Percentiles rank a stretch among this genome's conserved stretches.
phyloP scores from a whole-genome alignment of 2,329 filamentous ascomycete genomes.

The Stagonosporopsis rhizophila region DNA sequence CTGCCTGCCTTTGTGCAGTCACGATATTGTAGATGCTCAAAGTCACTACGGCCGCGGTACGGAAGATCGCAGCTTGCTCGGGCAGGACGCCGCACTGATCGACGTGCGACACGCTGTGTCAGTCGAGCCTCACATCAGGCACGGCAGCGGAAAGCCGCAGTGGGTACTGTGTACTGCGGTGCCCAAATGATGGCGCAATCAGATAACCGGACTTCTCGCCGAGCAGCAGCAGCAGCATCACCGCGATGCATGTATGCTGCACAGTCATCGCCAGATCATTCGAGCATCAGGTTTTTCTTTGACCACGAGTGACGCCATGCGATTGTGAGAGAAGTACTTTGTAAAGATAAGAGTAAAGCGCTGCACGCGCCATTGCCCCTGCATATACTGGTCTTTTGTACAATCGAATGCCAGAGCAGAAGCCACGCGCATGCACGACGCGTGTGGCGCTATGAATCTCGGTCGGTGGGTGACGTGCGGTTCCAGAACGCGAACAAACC shows the following conservation, averaged over 20 bases:
- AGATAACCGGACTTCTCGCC: conserved; percentile 10
- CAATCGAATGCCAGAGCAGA: not conserved
- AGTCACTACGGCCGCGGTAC: conserved; percentile 11
- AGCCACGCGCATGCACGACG: conserved; percentile 11
- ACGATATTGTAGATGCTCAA: not conserved
- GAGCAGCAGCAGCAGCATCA: not conserved
- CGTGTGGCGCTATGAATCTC: conserved; percentile 13
- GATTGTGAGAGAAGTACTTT: conserved; percentile 9
- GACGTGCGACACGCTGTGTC: conserved; percentile 14
- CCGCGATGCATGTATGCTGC: not conserved
- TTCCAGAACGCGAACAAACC: conserved; percentile 12
- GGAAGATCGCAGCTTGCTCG: conserved; percentile 9
- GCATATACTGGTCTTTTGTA: conserved; percentile 10
- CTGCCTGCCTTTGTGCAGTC: not conserved
- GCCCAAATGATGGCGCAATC: conserved; percentile 12
- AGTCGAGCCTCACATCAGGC: conserved; percentile 18
- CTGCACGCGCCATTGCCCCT: conserved; percentile 10
- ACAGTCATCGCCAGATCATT: conserved; percentile 8
- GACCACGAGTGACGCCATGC: conserved; percentile 11
- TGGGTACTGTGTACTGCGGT: conserved; percentile 14
- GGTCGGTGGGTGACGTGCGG: conserved; percentile 8
- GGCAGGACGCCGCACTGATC: conserved; percentile 15
- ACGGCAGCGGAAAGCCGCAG: conserved; percentile 14
- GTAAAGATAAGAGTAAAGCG: conserved; percentile 10
- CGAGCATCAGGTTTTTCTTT: conserved; percentile 9